A percentile compares a stretch with the other conserved stretches of the same genome.
phyloP scores from a whole-genome alignment of 495 filamentous ascomycete species.

The Neurospora sp. region DNA sequence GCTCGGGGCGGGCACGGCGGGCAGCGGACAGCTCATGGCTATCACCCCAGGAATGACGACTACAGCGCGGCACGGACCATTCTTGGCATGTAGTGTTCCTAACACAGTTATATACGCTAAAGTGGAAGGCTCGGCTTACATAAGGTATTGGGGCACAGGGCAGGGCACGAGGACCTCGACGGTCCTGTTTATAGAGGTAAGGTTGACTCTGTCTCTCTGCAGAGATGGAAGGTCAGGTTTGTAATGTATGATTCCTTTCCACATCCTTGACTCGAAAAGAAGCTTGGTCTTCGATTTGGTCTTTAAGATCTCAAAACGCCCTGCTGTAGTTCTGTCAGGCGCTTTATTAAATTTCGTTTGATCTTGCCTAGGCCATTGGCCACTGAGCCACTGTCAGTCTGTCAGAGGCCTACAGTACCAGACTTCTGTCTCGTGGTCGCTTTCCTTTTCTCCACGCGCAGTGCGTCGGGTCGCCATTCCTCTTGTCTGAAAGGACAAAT shows the following conservation, averaged over 20 bases:
- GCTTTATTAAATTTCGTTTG: not conserved
- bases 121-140: not conserved
- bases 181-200: not conserved
- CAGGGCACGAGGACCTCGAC: not conserved
- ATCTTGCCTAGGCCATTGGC: not conserved
- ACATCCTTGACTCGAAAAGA: not conserved
- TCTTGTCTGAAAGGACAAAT: not conserved
- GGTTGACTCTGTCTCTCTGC: too few species aligned
- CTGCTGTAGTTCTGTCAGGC: not conserved
- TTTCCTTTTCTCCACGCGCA: not conserved
- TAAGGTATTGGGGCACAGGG: not conserved
- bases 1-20: not conserved
- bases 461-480: not conserved
- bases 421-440: too few species aligned
- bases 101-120: not conserved
- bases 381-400: not conserved
- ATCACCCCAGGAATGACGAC: not conserved
- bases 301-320: not conserved
- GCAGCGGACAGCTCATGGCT: not conserved
- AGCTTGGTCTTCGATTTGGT: not conserved
- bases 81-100: not conserved
- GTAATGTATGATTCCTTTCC: not conserved
- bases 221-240: too few species aligned
- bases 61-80: not conserved
- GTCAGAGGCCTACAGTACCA: not conserved